A percentile compares a stretch with the other conserved stretches of the same genome.
These are phyloP conservation scores for Spirogloea muscicola DNA, from an alignment of 139 green algal genomes.

Conservation along the genomic window DNA sequence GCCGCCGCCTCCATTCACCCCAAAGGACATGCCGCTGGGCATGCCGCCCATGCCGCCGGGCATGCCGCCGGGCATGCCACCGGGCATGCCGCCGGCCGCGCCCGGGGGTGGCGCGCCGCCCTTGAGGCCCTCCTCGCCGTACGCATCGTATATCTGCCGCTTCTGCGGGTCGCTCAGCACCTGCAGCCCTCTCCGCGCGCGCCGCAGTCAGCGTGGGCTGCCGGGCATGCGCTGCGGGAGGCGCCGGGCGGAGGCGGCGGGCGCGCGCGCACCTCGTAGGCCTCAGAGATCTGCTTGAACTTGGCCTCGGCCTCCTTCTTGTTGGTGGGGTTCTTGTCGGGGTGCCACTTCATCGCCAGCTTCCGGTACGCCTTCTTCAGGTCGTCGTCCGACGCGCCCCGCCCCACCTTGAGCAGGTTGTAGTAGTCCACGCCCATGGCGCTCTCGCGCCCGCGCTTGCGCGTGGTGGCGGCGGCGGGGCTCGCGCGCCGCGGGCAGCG, in stretches of 20 bases:
- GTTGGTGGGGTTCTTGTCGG: conserved; percentile 43
- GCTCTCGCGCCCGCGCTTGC: no score
- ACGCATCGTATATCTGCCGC: conserved; percentile 37
- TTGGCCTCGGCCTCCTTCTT: conserved; percentile 18
- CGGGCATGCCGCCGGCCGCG: not conserved
- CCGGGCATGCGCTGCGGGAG: not conserved
- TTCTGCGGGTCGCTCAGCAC: conserved; percentile 48
- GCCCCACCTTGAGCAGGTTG: conserved; percentile 17
- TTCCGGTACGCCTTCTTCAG: conserved; percentile 39
- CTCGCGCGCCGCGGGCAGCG: no score
- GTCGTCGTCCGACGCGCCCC: conserved; percentile 15
- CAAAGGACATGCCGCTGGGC: no score
- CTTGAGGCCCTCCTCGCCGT: conserved; percentile 49
- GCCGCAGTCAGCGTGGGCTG: not conserved
- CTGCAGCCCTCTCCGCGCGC: not conserved
- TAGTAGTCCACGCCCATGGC: conserved; percentile 32
- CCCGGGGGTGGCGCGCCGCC: not conserved
- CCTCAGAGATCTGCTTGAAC: conserved; percentile 50
- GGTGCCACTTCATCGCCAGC: conserved; percentile 46
- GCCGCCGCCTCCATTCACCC: conserved; percentile 16
- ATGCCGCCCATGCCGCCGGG: not conserved
- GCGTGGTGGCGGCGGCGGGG: no score
- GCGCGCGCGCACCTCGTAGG: conserved; percentile 28
- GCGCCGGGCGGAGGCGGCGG: not conserved
- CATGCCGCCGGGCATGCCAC: no score